Percentiles rank a stretch among this genome's conserved stretches.
Evolutionary conservation across 768 basidiomycete species (phyloP).

Genomic region (Trametes meyenii): DNA sequence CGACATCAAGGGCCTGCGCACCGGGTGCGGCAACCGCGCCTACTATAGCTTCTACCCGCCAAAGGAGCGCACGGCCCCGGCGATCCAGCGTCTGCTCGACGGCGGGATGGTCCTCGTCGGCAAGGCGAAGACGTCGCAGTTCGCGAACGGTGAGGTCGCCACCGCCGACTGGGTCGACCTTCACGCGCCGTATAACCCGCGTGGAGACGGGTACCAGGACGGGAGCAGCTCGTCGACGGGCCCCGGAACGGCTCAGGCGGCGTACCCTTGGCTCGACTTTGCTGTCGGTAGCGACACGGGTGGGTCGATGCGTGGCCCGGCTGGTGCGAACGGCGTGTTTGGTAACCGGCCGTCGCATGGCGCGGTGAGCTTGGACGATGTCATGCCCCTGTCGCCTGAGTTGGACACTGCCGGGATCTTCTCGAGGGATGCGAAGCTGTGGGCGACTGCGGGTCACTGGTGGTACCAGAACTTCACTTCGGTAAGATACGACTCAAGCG

Average conservation of each 20-base stretch:
- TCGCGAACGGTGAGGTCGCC: conserved; percentile 48
- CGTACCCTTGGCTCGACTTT: conserved; percentile 35
- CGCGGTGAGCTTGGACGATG: conserved; percentile 31
- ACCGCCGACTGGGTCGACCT: conserved; percentile 39
- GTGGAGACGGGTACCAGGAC: conserved; percentile 38
- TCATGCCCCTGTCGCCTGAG: conserved; percentile 35
- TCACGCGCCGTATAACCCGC: conserved; percentile 36
- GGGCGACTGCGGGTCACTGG: conserved; percentile 31
- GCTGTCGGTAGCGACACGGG: conserved; percentile 37
- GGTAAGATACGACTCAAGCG: conserved; percentile 10
- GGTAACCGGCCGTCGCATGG: conserved; percentile 36
- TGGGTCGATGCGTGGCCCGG: conserved; percentile 36
- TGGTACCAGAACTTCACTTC: conserved; percentile 36
- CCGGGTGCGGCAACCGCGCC: conserved; percentile 42
- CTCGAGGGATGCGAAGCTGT: conserved; percentile 32
- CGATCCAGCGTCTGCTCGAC: conserved; percentile 48
- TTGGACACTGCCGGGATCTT: conserved; percentile 35
- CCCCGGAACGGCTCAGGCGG: conserved; percentile 29
- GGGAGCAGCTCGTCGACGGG: conserved; percentile 35
- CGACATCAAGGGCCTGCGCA: conserved; percentile 41
- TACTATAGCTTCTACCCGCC: conserved; percentile 39
- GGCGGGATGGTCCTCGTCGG: conserved; percentile 55
- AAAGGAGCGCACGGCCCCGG: conserved; percentile 41
- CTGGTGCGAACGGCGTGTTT: conserved; percentile 34
- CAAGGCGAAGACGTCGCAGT: conserved; percentile 56